Evolutionary conservation across 345 rosid species (phyloP), one percentile per base, ranked within the genome.

Genomic region (Hypericum perforatum): DNA sequence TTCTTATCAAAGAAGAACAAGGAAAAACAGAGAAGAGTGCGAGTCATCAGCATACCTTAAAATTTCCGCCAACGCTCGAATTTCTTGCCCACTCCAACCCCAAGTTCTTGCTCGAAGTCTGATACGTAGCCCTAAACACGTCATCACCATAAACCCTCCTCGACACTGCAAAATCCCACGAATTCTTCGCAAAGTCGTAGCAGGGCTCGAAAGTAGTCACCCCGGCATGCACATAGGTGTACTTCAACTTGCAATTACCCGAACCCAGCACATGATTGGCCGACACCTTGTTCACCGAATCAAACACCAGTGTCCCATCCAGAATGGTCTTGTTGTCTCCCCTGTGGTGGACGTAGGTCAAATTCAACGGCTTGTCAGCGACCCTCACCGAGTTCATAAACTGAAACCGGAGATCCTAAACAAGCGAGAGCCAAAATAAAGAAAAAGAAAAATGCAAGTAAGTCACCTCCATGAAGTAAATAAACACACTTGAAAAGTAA

Each of bases 351-450:
- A 86, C 86, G 64, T 86, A 90, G 36, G 91, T 84, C 62, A 90
- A 45, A 58, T 82, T 82, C 85, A 90, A 73, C 7, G 89, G 89
- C 67, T 86, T 90, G 62, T 90, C 84, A 4, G 61, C 89, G 59
- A 86, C 62, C 64, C 54, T 79, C 32, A 82, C 68, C 0, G 78
- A 66, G 77, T 82, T 90, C 95, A 90, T 90, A 58, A 90, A 90
- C 85, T 84, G 97, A 70, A 90, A 90, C 70, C 85, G 74, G 50
- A 84, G 75, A 66, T 90, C 95, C 97, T 86, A 22, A 22, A 22
- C 4, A 1, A 1, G 32, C 32, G 4, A 22, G 78, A 61, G 52
- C 55, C 58, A 46, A 22, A 36, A 49, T 46, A 9, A 54, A 53
- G 37, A 8, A 49, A 49, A 12, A 1, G 3, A 40, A 45, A 46